Conservation (phyloP, 345 rosid genomes). For the Eucalyptus erythrocorys region DNA sequence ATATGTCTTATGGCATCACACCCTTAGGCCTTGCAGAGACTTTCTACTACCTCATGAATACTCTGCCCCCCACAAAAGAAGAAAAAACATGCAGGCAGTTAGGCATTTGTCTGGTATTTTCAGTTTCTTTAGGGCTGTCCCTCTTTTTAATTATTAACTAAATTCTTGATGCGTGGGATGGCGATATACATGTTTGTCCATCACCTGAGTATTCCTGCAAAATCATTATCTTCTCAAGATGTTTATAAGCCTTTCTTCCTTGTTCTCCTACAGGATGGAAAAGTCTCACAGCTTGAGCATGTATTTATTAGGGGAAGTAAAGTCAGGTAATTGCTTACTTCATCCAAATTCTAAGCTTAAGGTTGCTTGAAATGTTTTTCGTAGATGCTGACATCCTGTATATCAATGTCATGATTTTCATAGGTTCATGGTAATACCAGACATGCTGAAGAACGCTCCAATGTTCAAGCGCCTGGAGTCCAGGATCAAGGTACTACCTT, state of each 20-base stretch:
- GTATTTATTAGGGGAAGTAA: constrained; percentile 94
- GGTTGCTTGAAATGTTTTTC: background rate
- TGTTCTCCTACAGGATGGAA: constrained; percentile 62
- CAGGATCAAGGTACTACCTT: constrained; percentile 52
- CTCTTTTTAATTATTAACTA: background rate
- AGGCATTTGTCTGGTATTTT: background rate
- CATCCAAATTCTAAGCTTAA: background rate
- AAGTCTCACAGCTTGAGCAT: constrained; percentile 96
- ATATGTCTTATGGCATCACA: background rate
- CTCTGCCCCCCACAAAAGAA: background rate
- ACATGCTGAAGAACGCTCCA: constrained; percentile 96
- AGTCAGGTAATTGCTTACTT: constrained; percentile 56
- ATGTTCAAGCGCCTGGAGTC: constrained; percentile 93
- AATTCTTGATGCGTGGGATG: background rate
- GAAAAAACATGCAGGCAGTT: background rate
- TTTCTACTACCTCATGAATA: background rate
- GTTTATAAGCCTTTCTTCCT: background rate
- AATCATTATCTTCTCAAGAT: background rate
- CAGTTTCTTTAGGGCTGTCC: background rate
- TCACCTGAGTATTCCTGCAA: background rate
- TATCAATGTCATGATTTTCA: background rate
- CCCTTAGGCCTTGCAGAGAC: background rate
- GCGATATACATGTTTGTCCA: background rate
- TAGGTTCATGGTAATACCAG: constrained; percentile 99
- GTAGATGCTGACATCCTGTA: background rate